Evolutionary conservation across 164 flowering plant genomes (phyloP), one percentile per base, ranked within the genome.

Genomic region (Saururus chinensis): DNA sequence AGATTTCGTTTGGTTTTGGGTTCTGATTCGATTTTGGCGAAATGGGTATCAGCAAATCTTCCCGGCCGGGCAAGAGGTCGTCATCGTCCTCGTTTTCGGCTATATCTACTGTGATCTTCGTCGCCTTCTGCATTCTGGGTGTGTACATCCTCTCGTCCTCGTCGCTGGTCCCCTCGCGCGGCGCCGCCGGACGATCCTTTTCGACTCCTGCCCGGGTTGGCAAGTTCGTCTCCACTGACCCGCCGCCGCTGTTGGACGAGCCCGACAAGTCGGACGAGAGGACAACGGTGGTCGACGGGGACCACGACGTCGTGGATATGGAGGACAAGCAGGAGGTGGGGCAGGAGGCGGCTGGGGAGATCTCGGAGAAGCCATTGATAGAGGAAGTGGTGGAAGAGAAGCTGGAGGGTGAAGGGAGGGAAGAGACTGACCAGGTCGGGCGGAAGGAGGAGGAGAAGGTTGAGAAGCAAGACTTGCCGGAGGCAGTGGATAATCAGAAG

Each of bases 61-160:
- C 35, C 11, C 57, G 57, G 57, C 17, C 57, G 35, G 57, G 13
- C 35, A 55, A 55, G 57, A 23, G 57, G 17, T 70, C 92, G 1
- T 77, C 84, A 0, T 70, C 80, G 0, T 81, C 87, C 3, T 81
- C 75, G 61, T 20, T 83, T 4, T 80, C 98, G 10, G 84, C 93
- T 0, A 40, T 80, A 0, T 77, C 95, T 9, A 77, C 78, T 6
- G 54, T 81, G 0, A 78, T 77, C 19, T 86, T 92, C 59, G 59
- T 86, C 4, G 75, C 81, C 2, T 48, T 87, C 30, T 87, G 87
- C 60, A 70, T 82, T 23, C 49, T 87, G 1, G 92, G 83, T 12
- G 71, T 87, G 0, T 92, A 90, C 89, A 79, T 87, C 80, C 76
- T 86, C 4, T 78, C 87, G 37, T 80, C 86, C 23, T 72, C 82